Evolutionary conservation across 306 rosid genomes (phyloP), one percentile per base, ranked within the genome.

Genomic region (Prunus persica): DNA sequence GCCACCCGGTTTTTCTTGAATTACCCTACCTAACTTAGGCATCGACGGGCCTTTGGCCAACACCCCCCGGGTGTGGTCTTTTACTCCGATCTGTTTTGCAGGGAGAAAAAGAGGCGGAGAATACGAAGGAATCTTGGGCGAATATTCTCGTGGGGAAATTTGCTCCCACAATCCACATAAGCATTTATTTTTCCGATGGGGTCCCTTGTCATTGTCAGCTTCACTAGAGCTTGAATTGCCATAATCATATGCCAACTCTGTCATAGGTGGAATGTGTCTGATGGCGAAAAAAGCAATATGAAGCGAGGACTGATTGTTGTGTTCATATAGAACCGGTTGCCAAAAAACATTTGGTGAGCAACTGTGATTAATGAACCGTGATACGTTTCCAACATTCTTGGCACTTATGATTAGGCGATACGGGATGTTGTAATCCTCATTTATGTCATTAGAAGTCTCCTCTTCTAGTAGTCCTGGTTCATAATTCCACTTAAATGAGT

Each of bases 291-390:
- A 86, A 11, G 85, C 92, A 76, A 90, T 82, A 82, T 88, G 96
- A 51, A 90, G 82, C 73, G 77, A 73, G 51, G 82, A 75, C 76
- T 83, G 84, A 50, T 83, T 81, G 32, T 81, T 88, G 71, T 86
- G 85, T 32, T 86, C 89, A 69, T 85, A 82, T 38, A 81, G 15
- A 47, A 88, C 78, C 14, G 96, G 96, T 78, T 86, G 92, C 92
- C 96, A 90, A 69, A 90, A 85, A 27, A 86, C 84, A 85, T 86
- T 90, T 54, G 96, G 89, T 63, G 87, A 84, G 85, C 96, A 90
- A 54, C 92, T 81, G 81, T 90, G 96, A 30, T 90, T 90, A 82
- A 90, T 90, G 79, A 86, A 90, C 24, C 96, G 84, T 58, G 87
- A 86, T 61, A 90, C 91, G 73, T 90, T 90, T 73, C 92, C 96